Percentiles rank a stretch among this genome's conserved stretches.
Conservation (phyloP, 805 yeast genomes). For the Saturnispora diversa region DNA sequence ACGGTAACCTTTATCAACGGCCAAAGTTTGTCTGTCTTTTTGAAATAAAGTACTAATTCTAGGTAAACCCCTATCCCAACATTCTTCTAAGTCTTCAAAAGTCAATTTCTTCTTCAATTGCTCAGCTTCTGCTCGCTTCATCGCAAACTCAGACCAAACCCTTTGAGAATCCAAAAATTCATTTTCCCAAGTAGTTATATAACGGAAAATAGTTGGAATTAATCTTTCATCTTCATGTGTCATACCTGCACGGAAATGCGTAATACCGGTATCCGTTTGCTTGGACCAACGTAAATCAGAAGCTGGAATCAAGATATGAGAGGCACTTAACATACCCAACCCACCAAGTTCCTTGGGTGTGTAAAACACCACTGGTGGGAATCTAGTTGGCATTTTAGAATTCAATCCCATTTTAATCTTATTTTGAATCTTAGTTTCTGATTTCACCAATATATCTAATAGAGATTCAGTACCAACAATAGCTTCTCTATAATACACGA, state of each 20-base stretch:
- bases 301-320: slow-evolving; percentile 90
- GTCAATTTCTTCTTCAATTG: slow-evolving; percentile 80
- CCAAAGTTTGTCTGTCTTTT: slow-evolving; percentile 88
- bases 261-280: slow-evolving; percentile 90
- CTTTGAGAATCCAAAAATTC: slow-evolving; percentile 90
- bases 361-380: slow-evolving; percentile 97
- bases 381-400: slow-evolving; percentile 96
- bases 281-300: slow-evolving; percentile 86
- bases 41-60: slow-evolving; percentile 92
- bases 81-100: slow-evolving; percentile 86
- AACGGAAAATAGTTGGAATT: slow-evolving; percentile 90
- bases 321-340: slow-evolving; percentile 94
- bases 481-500: slow-evolving; percentile 90
- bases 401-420: slow-evolving; percentile 90
- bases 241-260: slow-evolving; percentile 93
- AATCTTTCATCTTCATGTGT: slow-evolving; percentile 67
- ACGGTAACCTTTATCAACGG: slow-evolving; percentile 91
- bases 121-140: slow-evolving; percentile 77
- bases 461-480: slow-evolving; percentile 72
- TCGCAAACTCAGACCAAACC: slow-evolving; percentile 96
- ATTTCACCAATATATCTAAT: slow-evolving; percentile 74
- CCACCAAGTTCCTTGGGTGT: slow-evolving; percentile 98
- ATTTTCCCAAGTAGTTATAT: slow-evolving; percentile 93
- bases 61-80: slow-evolving; percentile 97
- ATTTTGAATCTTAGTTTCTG: slow-evolving; percentile 90